Conservation (phyloP, 495 filamentous ascomycete genomes). For the Cercophora scortea region DNA sequence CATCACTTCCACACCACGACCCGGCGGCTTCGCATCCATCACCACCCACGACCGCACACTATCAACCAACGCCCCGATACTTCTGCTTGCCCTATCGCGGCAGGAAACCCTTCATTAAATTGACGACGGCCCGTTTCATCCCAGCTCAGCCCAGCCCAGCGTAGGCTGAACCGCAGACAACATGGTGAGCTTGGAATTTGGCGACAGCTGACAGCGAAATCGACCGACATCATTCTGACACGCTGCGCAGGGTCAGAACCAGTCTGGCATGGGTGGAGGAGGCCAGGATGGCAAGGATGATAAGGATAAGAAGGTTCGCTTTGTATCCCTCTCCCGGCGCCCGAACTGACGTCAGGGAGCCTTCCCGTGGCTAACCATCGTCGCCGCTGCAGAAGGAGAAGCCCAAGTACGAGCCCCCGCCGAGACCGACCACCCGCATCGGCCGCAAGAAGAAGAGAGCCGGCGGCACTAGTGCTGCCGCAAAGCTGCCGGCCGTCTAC, state of each 20-base stretch:
- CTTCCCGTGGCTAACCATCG: conserved; percentile 6
- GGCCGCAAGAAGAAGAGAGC: conserved; percentile 97
- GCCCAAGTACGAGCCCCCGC: conserved; percentile 98
- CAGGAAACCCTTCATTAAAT: neutral
- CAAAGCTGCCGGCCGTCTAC: conserved; percentile 88
- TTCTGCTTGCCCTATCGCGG: neutral
- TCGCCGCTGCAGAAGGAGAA: conserved; percentile 73
- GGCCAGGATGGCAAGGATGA: conserved; percentile 75
- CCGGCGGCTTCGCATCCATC: too few relatives aligned
- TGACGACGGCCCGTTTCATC: neutral
- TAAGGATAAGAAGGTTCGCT: conserved; percentile 86
- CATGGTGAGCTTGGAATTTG: conserved; percentile 18
- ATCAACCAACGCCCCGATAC: too few relatives aligned
- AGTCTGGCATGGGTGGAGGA: conserved; percentile 73
- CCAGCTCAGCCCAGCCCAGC: neutral
- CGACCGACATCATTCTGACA: conserved; percentile 13
- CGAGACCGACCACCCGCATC: conserved; percentile 91
- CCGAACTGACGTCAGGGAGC: neutral
- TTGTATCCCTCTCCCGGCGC: conserved; percentile 1
- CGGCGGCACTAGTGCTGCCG: conserved; percentile 83
- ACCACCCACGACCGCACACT: too few relatives aligned
- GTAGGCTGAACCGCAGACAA: conserved; percentile 1
- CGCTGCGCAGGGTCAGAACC: conserved; percentile 69
- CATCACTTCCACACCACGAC: neutral
- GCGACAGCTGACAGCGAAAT: neutral